Evolutionary conservation across 176 grass and related monocot species (phyloP).

Genomic region (Cenchrus fungigraminus): DNA sequence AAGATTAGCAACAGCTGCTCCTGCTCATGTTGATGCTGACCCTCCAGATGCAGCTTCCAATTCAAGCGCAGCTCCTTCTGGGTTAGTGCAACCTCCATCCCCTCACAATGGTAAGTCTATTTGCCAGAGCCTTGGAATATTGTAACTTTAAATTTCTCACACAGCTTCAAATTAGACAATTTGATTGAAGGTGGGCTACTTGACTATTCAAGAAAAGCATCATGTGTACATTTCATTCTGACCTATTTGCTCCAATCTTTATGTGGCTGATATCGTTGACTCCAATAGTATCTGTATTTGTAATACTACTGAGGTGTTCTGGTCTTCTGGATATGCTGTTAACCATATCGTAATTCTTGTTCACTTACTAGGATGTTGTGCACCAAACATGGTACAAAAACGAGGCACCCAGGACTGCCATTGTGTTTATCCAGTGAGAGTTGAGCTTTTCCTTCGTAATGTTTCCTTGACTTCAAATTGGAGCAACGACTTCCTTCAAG

Average conservation of each 20-base stretch:
- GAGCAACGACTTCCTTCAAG: slow-evolving; percentile 83
- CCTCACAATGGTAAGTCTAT: slow-evolving; percentile 61
- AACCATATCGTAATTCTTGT: slow-evolving; percentile 1
- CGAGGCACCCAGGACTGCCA: slow-evolving; percentile 63
- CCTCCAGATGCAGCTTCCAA: slow-evolving; percentile 61
- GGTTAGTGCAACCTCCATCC: slow-evolving; percentile 66
- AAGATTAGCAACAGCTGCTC: slow-evolving; percentile 43
- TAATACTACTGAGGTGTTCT: not conserved
- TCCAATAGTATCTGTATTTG: not conserved
- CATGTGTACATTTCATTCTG: not conserved
- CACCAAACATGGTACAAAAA: slow-evolving; percentile 82
- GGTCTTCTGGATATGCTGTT: slow-evolving; percentile 4
- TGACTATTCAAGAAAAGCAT: slow-evolving; percentile 12
- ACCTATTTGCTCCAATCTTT: not conserved
- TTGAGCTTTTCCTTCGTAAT: slow-evolving; percentile 94
- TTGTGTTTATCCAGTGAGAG: slow-evolving; percentile 89
- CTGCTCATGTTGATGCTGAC: slow-evolving; percentile 50
- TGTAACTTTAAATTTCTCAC: slow-evolving; percentile 24
- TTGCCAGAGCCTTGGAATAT: slow-evolving; percentile 21
- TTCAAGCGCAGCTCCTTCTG: slow-evolving; percentile 67
- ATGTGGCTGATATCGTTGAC: not conserved
- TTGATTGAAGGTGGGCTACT: not conserved
- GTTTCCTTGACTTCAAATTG: slow-evolving; percentile 87
- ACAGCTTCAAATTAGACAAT: slow-evolving; percentile 17
- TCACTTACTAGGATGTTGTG: slow-evolving; percentile 74